Evolutionary conservation across 2,329 filamentous ascomycete species (phyloP).

Genomic region (Torrubiellomyces zombiae): DNA sequence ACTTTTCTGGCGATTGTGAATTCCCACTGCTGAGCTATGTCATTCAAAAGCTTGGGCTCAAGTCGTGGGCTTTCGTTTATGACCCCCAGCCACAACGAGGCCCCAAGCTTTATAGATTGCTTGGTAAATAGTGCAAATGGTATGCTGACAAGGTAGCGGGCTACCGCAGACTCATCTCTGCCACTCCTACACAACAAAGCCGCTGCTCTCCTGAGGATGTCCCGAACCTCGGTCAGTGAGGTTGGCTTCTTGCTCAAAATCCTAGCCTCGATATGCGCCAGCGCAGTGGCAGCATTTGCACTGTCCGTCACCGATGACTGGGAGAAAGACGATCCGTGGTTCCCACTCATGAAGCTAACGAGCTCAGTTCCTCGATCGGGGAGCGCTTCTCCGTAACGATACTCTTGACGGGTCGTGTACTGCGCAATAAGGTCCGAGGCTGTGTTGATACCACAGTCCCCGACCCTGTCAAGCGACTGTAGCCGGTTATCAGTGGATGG

Average conservation of each 20-base stretch:
- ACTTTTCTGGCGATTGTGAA: constrained; percentile 57
- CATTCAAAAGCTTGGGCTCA: constrained; percentile 69
- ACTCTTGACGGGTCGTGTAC: constrained; percentile 92
- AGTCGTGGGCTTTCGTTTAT: constrained; percentile 89
- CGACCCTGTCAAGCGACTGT: constrained; percentile 60
- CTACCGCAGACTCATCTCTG: constrained; percentile 59
- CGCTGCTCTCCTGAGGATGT: constrained; percentile 70
- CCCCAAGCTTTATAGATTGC: constrained; percentile 85
- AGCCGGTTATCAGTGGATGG: constrained; percentile 76
- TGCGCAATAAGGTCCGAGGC: constrained; percentile 94
- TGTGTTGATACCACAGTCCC: constrained; percentile 65
- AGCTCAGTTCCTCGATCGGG: constrained; percentile 53
- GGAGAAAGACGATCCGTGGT: constrained; percentile 33
- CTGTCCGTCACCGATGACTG: constrained; percentile 35
- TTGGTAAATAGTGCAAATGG: constrained; percentile 90
- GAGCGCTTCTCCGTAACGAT: constrained; percentile 67
- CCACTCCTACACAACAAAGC: constrained; percentile 68
- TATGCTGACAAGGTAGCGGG: constrained; percentile 78
- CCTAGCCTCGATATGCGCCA: constrained; percentile 57
- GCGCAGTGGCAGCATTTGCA: constrained; percentile 43
- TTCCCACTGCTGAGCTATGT: constrained; percentile 87
- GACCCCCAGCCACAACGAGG: constrained; percentile 90
- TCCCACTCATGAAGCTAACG: constrained; percentile 41
- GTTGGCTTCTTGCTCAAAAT: constrained; percentile 53
- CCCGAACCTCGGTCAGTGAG: constrained; percentile 57